These are phyloP conservation scores for Neonectria ditissima DNA, from an alignment of 2,329 filamentous ascomycete species.

Conservation along the genomic window DNA sequence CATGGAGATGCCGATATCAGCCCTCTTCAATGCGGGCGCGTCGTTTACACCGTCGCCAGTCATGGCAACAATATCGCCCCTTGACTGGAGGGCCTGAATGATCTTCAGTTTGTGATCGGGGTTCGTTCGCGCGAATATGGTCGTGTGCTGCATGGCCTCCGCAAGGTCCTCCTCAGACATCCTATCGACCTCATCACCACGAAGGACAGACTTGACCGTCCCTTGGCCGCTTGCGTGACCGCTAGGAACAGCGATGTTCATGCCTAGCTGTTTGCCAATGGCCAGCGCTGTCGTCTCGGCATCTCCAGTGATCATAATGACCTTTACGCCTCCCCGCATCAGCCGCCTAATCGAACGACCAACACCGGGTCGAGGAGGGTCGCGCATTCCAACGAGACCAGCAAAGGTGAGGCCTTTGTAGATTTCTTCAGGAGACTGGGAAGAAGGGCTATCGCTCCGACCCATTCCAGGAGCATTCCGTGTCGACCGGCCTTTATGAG, in stretches of 20 bases:
- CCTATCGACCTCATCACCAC: constrained; percentile 90
- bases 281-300: constrained; percentile 94
- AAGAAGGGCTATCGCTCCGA: constrained; percentile 52
- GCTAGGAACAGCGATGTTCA: constrained; percentile 75
- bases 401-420: constrained; percentile 90
- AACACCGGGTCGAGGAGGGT: constrained; percentile 91
- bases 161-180: constrained; percentile 90
- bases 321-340: constrained; percentile 93
- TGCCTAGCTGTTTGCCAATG: constrained; percentile 94
- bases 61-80: constrained; percentile 98
- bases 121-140: constrained; percentile 95
- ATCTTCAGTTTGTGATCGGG: constrained; percentile 99
- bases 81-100: constrained; percentile 87
- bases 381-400: constrained; percentile 95
- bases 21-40: constrained; percentile 94
- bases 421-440: constrained; percentile 71
- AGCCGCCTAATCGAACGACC: constrained; percentile 88
- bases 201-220: constrained; percentile 78
- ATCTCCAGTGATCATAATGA: constrained; percentile 99
- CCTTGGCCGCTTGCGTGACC: constrained; percentile 66
- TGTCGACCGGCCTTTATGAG: constrained; percentile 57
- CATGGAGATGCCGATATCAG: constrained; percentile 98
- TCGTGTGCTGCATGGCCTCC: constrained; percentile 86
- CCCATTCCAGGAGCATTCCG: constrained; percentile 65
- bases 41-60: constrained; percentile 99